Evolutionary conservation across 1,284 basidiomycete species (phyloP), one percentile per base, ranked within the genome.

Genomic region (Rhodotorula sp.): DNA sequence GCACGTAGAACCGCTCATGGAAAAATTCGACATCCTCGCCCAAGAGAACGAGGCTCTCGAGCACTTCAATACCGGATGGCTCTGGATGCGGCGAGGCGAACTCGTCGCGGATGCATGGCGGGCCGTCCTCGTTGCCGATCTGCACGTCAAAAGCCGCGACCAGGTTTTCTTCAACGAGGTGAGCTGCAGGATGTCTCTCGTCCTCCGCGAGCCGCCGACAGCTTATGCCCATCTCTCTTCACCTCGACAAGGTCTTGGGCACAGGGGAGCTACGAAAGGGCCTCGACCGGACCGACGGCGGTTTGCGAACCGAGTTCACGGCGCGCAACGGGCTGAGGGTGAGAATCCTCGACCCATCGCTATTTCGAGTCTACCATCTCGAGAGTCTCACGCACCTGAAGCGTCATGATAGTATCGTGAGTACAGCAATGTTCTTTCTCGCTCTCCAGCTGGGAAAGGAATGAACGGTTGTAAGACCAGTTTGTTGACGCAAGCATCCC

Each of bases 111-210:
- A 61, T 14, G 74, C 70, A 1, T 76, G 74, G 72, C 31, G 59
- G 2, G n/a, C 23, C 21, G 74, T 76, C 3, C 58, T 74, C n/a
- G 54, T 60, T n/a, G 62, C 62, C 55, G 74, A 75, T 50, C 47
- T 73, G 60, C 12, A 26, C n/a, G 43, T 38, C 18, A 58, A 49
- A 5, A 65, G 62, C 0, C 58, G 74, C 10, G 74, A 75, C 49
- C 74, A 75, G 34, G n/a, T 60, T 62, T 71, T 71, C 52, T 62
- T 71, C 62, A 75, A 75, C 48, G 28, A 28, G 23, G 73, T 72
- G 45, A 8, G 71, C 21, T 15, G 26, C 21, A 12, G 28, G 15
- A n/a, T 34, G 21, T 50, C n/a, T 2, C n/a, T 34, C 34, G n/a
- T n/a, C n/a, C n/a, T n/a, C n/a, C n/a, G n/a, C n/a, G n/a, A 16